Base-by-base conservation (phyloP, 257 asterid genomes). In the Ocimum tenuiflorum region DNA sequence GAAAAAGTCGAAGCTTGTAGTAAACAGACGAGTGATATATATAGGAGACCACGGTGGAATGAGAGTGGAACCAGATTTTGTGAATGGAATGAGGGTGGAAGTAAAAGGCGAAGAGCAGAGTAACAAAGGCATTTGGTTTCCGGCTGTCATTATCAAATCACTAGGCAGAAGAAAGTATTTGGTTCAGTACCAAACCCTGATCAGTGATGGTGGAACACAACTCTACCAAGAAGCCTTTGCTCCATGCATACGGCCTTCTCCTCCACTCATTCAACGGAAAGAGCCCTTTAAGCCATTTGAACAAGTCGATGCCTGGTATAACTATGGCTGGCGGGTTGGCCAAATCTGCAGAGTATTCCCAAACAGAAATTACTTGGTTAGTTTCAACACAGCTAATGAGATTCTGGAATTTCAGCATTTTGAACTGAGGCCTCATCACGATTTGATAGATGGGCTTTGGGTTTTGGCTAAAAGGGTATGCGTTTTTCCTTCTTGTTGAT, bases 291-390 rank as follows among this genome's bases (percentile, higher is more conserved):
- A 70, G 74, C 73, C 71, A 38, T 65, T 60, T 64, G 85, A 83
- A 52, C 73, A 67, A 45, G 87, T 86, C 57, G 86, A 83, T 60
- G 88, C 83, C 67, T 86, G 89, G 88, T 49, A 73, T 53, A 65
- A 74, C 33, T 79, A 75, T 10, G 85, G 94, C 20, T 83, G 94
- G 89, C 73, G 87, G 82, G 76, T 69, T 54, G 94, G 87, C 35
- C 78, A 53, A 53, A 64, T 86, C 45, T 61, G 52, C 67, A 63
- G 79, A 69, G 83, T 73, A 35, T 74, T 72, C 1, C 51, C 54
- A 35, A 77, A 65, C 74, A 33, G 72, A 63, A 69, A 67, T 8
- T 83, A 86, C 75, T 18, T 18, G 0, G 80, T 86, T 41, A 70
- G 51, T 67, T 79, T 86, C 60, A 22, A 8, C 18, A 29, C 63